Percentiles rank a stretch among this genome's conserved stretches.
phyloP scores from a whole-genome alignment of 495 filamentous ascomycete species.

The Chaetomium fimeti region DNA sequence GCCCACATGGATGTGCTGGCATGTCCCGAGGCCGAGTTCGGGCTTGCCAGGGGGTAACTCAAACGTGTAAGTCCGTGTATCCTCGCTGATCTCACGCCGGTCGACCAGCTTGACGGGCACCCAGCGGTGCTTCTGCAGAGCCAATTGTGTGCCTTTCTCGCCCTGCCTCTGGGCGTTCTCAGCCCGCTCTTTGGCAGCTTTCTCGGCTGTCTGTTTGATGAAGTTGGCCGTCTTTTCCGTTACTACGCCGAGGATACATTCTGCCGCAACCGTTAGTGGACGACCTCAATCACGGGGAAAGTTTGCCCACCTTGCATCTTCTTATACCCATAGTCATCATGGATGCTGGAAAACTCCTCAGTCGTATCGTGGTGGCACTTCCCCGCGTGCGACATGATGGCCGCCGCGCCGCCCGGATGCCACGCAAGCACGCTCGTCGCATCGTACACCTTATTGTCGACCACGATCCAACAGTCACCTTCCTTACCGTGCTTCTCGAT shows the following conservation, averaged over 20 bases:
- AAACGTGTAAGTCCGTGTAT: constrained; percentile 37
- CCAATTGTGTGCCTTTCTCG: neutral
- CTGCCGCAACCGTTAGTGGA: constrained; percentile 13
- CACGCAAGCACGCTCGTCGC: constrained; percentile 68
- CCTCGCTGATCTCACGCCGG: constrained; percentile 24
- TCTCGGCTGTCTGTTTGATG: constrained; percentile 37
- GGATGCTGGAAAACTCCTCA: constrained; percentile 18
- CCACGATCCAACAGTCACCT: constrained; percentile 67
- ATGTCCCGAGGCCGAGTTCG: constrained; percentile 35
- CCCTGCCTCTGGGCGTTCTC: constrained; percentile 2
- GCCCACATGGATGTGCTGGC: constrained; percentile 39
- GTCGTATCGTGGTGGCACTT: constrained; percentile 21
- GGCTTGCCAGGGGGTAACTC: constrained; percentile 25
- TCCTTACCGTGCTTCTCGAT: constrained; percentile 64
- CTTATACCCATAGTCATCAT: constrained; percentile 18
- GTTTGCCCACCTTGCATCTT: constrained; percentile 13
- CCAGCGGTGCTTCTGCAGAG: constrained; percentile 22
- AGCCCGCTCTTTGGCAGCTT: constrained; percentile 27
- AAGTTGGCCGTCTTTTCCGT: constrained; percentile 40
- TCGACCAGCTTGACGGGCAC: constrained; percentile 30
- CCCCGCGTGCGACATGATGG: constrained; percentile 19
- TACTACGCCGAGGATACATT: constrained; percentile 40
- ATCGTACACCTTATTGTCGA: constrained; percentile 72
- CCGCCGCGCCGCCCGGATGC: constrained; percentile 65
- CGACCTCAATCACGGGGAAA: neutral